A percentile compares a stretch with the other conserved stretches of the same genome.
Evolutionary conservation across 345 rosid genomes (phyloP).

Genomic region (Salix dunnii): DNA sequence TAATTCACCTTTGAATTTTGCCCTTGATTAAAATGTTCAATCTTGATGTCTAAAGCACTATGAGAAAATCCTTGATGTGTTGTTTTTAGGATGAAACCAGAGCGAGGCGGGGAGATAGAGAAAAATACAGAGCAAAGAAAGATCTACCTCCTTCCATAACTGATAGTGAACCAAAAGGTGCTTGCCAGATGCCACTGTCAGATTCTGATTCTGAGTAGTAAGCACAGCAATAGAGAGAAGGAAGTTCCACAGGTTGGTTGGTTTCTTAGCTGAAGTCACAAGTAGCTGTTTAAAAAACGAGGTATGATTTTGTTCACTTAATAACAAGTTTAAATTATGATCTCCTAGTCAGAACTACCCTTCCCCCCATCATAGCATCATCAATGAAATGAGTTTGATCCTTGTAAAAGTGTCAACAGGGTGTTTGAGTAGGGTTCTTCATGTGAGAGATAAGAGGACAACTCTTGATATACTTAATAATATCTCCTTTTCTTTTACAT

Average conservation of each 20-base stretch:
- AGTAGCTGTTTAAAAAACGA: not conserved
- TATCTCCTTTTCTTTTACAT: too few relatives aligned
- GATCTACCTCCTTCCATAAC: conserved; percentile 61
- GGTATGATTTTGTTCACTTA: not conserved
- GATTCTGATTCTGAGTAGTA: conserved; percentile 63
- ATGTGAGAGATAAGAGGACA: too few relatives aligned
- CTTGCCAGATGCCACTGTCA: conserved; percentile 57
- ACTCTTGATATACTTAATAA: too few relatives aligned
- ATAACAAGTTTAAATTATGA: not conserved
- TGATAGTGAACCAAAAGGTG: conserved; percentile 64
- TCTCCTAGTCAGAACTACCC: not conserved
- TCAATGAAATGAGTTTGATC: not conserved
- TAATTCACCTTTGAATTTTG: not conserved
- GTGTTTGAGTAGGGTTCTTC: too few relatives aligned
- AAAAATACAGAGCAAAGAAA: conserved; percentile 30
- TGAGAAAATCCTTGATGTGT: not conserved
- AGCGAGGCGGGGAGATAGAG: conserved; percentile 24
- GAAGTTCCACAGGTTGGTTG: too few relatives aligned
- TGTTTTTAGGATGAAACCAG: conserved; percentile 46
- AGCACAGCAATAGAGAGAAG: not conserved
- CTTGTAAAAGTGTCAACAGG: too few relatives aligned
- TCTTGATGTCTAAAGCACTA: not conserved
- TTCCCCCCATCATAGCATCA: not conserved
- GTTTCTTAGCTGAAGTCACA: too few relatives aligned
- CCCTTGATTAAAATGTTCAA: not conserved